Evolutionary conservation across 2,329 filamentous ascomycete species (phyloP), one percentile per base, ranked within the genome.

Genomic region (Phoma sp.): DNA sequence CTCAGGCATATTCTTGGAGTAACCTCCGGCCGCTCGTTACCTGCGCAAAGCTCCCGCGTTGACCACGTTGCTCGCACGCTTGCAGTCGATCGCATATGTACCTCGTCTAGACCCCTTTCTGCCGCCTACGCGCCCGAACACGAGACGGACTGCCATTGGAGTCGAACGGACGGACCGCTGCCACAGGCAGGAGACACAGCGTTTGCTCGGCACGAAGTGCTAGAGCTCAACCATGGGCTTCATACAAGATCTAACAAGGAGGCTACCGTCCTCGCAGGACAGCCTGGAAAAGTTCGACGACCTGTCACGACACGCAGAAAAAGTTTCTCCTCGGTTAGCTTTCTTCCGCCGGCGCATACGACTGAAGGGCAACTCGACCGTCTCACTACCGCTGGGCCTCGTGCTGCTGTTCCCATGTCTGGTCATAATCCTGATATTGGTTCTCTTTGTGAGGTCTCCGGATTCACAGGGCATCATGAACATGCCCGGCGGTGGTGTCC

Each of bases 401-500:
- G 92, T 98, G 67, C 84, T 99, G 64, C 81, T 98, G 66, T 98
- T 98, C 74, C 95, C 95, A 63, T 86, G 90, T 74, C 88, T 97
- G 74, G 91, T 97, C 70, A 85, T 98, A 78, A 84, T 96, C 69
- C 84, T 97, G 75, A 96, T 98, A 76, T 80, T 98, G 62, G 82
- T 96, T 69, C 85, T 99, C 58, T 92, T 98, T 74, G 85, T 96
- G 71, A 87, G 89, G 72, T 92, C 97, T 79, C 92, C 94, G 55
- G 89, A 88, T 73, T 91, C 90, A 31, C 85, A 91, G 10, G 92
- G 89, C 50, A 86, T 88, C 59, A 91, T 96, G 76, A 78, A 96
- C 72, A 91, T 96, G 82, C 93, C 94, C 41, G 89, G 91, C 55
- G 89, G 91, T 56, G 92, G 93, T 40, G 87, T 91, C 51, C 92